phyloP scores from a whole-genome alignment of 306 rosid species.

The Begonia fuchsioides region DNA sequence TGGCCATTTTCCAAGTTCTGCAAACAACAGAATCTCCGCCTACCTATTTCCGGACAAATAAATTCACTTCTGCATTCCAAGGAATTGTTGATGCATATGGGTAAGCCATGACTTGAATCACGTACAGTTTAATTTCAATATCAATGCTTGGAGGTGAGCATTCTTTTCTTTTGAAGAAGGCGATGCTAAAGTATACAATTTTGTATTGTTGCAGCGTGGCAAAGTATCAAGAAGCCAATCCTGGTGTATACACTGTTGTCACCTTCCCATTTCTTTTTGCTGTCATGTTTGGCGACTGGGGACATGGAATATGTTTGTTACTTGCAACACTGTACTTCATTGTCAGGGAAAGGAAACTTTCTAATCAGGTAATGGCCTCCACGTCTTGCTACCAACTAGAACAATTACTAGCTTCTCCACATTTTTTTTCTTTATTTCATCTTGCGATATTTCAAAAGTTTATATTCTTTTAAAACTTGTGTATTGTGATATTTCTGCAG shows the following conservation, averaged over 20 bases:
- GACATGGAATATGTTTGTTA: slow-evolving; percentile 90
- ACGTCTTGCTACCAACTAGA: no score
- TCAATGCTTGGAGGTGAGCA: no score
- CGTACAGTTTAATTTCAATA: no score
- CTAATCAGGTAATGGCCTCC: slow-evolving; percentile 56
- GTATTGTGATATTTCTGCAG: no score
- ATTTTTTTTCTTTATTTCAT: no score
- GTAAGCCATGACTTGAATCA: slow-evolving; percentile 15
- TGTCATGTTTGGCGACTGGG: slow-evolving; percentile 99
- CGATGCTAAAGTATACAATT: slow-evolving; percentile 7
- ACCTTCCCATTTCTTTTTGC: slow-evolving; percentile 99
- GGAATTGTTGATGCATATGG: slow-evolving; percentile 54
- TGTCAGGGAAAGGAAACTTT: slow-evolving; percentile 62
- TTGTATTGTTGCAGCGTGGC: slow-evolving; percentile 64
- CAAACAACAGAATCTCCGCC: slow-evolving; percentile 39
- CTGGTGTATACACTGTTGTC: slow-evolving; percentile 68
- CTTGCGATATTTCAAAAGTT: no score
- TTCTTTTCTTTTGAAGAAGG: neutral
- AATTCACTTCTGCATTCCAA: slow-evolving; percentile 48
- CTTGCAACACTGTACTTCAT: slow-evolving; percentile 62
- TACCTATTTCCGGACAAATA: slow-evolving; percentile 43
- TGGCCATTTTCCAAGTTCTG: slow-evolving; percentile 42
- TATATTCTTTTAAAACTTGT: no score
- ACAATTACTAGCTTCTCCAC: no score
- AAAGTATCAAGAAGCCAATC: slow-evolving; percentile 96